Evolutionary conservation across 1,284 basidiomycete species (phyloP), one percentile per base, ranked within the genome.

Genomic region (Inonotus hispidus): DNA sequence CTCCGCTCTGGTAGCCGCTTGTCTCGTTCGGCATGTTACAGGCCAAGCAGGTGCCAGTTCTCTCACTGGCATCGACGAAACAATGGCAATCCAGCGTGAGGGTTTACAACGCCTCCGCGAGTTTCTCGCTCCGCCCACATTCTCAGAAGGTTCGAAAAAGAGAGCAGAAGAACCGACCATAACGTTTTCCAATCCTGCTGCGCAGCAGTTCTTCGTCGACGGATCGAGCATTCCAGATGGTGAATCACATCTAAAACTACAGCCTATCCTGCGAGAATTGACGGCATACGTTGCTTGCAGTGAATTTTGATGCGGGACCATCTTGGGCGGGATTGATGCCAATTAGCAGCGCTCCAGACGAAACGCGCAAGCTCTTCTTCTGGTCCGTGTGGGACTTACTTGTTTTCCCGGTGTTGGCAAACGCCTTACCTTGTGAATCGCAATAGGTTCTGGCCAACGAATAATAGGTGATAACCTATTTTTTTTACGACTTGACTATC

Each of bases 1-100:
- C 27, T 29, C 14, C 50, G 27, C 25, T 35, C n/a, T n/a, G 41
- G 16, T 43, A 7, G 8, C 19, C 8, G 10, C 41, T n/a, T 43
- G 41, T 43, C 19, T 43, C 3, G 41, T n/a, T 16, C 41, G n/a
- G 41, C 19, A 43, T 43, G 41, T 21, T 43, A n/a, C 19, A 21
- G 41, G 41, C 41, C 41, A 43, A 46, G 38, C 60, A 14, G 60
- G 60, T 29, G 60, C 53, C 38, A 62, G 60, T 39, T 27, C 43
- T 27, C 46, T 62, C 25, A 46, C 57, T 21, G 56, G 77, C 37
- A 74, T 82, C 70, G 75, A 79, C 47, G 74, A 78, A 38, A 71
- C 77, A 3, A 73, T 76, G 67, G 71, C 72, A 19, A 78, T 82
- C 35, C 81, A 83, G 67, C 74, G 74, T 58, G 80, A 82, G 64